A percentile compares a stretch with the other conserved stretches of the same genome.
Evolutionary conservation across 2,329 filamentous ascomycete genomes (phyloP).

Genomic region (Scortechinia acanthostroma): DNA sequence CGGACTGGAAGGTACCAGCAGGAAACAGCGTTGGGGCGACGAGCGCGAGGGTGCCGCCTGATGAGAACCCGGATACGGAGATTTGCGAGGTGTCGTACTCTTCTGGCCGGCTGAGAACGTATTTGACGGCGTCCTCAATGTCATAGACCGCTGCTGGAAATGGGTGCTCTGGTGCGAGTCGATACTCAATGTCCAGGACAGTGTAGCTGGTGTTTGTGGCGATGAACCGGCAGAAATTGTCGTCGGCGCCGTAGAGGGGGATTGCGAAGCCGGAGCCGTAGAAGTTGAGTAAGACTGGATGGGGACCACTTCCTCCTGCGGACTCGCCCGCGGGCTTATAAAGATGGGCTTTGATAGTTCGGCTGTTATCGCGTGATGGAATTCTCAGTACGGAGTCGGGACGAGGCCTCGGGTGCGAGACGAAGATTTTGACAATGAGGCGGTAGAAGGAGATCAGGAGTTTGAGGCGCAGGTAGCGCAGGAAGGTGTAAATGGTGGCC

Average conservation of each 20-base stretch:
- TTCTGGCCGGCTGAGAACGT: not conserved
- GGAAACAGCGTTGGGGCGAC: not conserved
- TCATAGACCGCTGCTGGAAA: not conserved
- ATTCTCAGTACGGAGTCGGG: slow-evolving; percentile 6
- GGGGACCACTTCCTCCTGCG: not conserved
- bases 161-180: not conserved
- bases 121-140: not conserved
- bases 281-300: not conserved
- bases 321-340: not conserved
- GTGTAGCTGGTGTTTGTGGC: not conserved
- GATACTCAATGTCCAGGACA: not conserved
- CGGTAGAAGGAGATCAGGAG: slow-evolving; percentile 6
- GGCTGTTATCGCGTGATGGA: slow-evolving; percentile 6
- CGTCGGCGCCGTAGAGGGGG: not conserved
- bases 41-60: not conserved
- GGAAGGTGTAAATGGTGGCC: slow-evolving; percentile 3
- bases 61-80: not conserved
- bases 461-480: slow-evolving; percentile 8
- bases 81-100: not conserved
- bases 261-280: not conserved
- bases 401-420: slow-evolving; percentile 2
- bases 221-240: not conserved
- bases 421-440: slow-evolving; percentile 5
- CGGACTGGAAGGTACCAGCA: not conserved
- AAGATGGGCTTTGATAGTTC: slow-evolving; percentile 4